Base-by-base conservation (phyloP, 768 basidiomycete species). In the Collybiopsis luxurians region DNA sequence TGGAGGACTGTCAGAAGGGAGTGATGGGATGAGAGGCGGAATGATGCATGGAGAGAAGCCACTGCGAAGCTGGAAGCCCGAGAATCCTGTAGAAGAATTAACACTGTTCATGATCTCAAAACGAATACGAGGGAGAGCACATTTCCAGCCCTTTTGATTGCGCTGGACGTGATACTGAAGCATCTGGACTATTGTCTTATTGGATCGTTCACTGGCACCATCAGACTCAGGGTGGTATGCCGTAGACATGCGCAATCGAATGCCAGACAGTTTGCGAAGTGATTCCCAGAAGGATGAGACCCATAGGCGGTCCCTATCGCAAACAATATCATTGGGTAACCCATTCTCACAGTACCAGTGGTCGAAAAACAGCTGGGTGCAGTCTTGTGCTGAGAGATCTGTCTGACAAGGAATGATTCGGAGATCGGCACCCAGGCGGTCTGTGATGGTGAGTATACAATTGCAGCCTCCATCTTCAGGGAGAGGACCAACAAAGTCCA, bases 41-140 rank as follows among this genome's bases (percentile, higher is more conserved):
- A 71, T 48, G 4, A 71, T 0, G 0, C 61, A 53, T 0, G 67
- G 70, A 1, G 64, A 62, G 6, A 43, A 50, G 0, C 69, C 63
- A 15, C 58, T 19, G 12, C 59, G 56, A 0, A 73, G 57, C 23
- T 73, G 69, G 49, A 73, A 75, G 0, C 55, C 57, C 0, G 66
- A 65, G 52, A 69, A 68, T 0, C 67, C 66, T 0, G 70, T 73
- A 0, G 66, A 67, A 0, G 58, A 26, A 43, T 73, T 73, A 0
- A 69, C 59, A 0, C 66, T 64, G 43, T 69, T 70, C 65, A 74
- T 75, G 4, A 74, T 48, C 6, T 63, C 36, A 56, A 75, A 75
- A 2, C 62, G 53, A 0, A 73, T 57, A 0, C 28, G 39, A 0
- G 67, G 71, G 0, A 74, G 52, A 0, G 65, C 59, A 0, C 28